Percentiles rank a stretch among this genome's conserved stretches.
These are phyloP conservation scores for Cenchrus purpureus DNA, from an alignment of 176 grass and related monocot genomes.

Conservation along the genomic window DNA sequence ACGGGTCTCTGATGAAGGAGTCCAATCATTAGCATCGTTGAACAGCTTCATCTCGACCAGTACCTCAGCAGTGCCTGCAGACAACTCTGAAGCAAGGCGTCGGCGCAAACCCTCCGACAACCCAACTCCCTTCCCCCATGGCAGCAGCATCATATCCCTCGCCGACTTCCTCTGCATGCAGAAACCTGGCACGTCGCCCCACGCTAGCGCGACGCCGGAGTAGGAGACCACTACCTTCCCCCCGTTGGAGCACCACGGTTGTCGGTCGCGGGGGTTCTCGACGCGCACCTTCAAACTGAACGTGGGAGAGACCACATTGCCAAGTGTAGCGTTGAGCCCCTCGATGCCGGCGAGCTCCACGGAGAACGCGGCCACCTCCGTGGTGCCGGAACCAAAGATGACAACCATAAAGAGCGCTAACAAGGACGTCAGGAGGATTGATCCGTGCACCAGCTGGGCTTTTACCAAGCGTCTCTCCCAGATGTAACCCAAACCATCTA, in stretches of 20 bases:
- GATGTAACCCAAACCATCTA: too few relatives aligned
- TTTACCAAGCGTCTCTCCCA: too few relatives aligned
- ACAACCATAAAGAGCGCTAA: too few relatives aligned
- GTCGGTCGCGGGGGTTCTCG: background rate
- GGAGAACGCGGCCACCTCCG: background rate
- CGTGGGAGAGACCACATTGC: background rate
- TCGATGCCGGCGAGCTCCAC: constrained; percentile 3
- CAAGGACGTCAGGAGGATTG: too few relatives aligned
- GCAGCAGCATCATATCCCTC: background rate
- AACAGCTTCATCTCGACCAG: constrained; percentile 8
- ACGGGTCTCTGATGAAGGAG: background rate
- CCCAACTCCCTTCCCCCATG: background rate
- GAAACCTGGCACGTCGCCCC: background rate
- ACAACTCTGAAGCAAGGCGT: background rate
- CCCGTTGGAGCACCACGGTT: constrained; percentile 16
- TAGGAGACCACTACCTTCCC: constrained; percentile 30
- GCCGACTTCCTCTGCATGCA: background rate
- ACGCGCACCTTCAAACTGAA: constrained; percentile 11
- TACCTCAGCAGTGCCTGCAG: background rate
- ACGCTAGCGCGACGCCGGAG: background rate
- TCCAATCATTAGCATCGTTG: background rate
- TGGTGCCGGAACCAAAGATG: too few relatives aligned
- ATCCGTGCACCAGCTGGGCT: too few relatives aligned
- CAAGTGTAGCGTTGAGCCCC: background rate
- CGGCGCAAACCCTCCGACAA: background rate